A percentile compares a stretch with the other conserved stretches of the same genome.
phyloP scores from a whole-genome alignment of 1,284 basidiomycete species.

The Leccinum solheimii region DNA sequence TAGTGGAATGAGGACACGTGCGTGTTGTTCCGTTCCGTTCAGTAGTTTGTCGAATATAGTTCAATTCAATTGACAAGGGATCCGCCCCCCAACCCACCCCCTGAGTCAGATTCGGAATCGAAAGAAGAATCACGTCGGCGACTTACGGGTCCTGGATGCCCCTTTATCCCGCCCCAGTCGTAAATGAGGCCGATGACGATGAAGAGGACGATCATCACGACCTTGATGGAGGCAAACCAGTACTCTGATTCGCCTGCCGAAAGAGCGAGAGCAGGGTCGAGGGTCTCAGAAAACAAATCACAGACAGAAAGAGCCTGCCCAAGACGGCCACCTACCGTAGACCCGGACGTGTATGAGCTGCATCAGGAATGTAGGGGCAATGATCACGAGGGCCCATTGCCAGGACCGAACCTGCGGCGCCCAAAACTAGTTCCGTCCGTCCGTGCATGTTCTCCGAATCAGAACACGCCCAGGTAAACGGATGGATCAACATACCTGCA shows the following conservation, averaged over 20 bases:
- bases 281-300: not conserved
- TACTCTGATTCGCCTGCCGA: constrained; percentile 52
- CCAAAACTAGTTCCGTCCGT: constrained; percentile 38
- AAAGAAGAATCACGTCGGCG: not conserved
- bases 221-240: constrained; percentile 55
- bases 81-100: not conserved
- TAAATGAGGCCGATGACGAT: constrained; percentile 57
- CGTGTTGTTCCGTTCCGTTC: not conserved
- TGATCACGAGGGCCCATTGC: constrained; percentile 54
- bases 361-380: constrained; percentile 46
- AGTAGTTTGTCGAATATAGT: not conserved
- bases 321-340: constrained; percentile 39
- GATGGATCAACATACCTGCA: constrained; percentile 36
- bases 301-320: not conserved
- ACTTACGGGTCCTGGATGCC: constrained; percentile 51
- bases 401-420: constrained; percentile 45
- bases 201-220: constrained; percentile 53
- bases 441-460: not conserved
- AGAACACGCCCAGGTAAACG: not conserved
- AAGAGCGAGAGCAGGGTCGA: not conserved
- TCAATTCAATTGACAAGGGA: not conserved
- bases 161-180: constrained; percentile 58
- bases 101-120: not conserved
- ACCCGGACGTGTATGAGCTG: constrained; percentile 48
- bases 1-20: not conserved